Percentiles rank a stretch among this genome's conserved stretches.
Evolutionary conservation across 2,329 filamentous ascomycete species (phyloP).

Genomic region (Fonsecaea monophora): DNA sequence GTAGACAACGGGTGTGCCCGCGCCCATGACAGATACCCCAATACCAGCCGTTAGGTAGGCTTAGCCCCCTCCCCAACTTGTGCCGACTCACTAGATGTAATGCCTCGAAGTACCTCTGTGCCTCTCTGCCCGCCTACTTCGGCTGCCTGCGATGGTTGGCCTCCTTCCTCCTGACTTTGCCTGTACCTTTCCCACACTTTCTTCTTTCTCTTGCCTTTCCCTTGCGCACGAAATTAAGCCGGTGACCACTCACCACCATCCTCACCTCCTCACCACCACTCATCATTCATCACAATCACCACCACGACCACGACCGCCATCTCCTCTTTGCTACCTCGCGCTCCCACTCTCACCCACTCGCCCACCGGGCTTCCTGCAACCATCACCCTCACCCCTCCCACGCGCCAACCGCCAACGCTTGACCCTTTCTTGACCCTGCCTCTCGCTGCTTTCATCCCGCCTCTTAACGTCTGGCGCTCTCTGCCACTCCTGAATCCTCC

Average conservation of each 20-base stretch:
- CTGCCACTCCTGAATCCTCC: slow-evolving; percentile 11
- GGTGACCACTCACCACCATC: slow-evolving; percentile 1
- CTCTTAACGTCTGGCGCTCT: slow-evolving; percentile 9
- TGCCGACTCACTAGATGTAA: background rate
- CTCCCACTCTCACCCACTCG: slow-evolving; percentile 24
- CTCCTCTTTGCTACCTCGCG: background rate
- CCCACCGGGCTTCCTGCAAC: slow-evolving; percentile 17
- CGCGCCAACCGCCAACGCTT: slow-evolving; percentile 29
- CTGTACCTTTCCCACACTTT: background rate
- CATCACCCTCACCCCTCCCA: slow-evolving; percentile 15
- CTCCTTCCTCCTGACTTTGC: background rate
- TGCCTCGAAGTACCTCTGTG: background rate
- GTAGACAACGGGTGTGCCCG: too few species aligned
- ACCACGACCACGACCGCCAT: background rate
- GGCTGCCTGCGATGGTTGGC: background rate
- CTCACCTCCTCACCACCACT: background rate
- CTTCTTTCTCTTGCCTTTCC: background rate
- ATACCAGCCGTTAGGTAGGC: too few species aligned
- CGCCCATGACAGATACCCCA: background rate
- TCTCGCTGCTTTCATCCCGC: slow-evolving; percentile 35
- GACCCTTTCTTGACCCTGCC: slow-evolving; percentile 35
- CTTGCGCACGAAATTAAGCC: background rate
- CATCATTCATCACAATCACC: slow-evolving; percentile 1
- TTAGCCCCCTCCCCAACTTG: background rate
- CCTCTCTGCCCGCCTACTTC: background rate